phyloP scores from a whole-genome alignment of 176 grass and related monocot genomes.

The Phoenix roebelenii region DNA sequence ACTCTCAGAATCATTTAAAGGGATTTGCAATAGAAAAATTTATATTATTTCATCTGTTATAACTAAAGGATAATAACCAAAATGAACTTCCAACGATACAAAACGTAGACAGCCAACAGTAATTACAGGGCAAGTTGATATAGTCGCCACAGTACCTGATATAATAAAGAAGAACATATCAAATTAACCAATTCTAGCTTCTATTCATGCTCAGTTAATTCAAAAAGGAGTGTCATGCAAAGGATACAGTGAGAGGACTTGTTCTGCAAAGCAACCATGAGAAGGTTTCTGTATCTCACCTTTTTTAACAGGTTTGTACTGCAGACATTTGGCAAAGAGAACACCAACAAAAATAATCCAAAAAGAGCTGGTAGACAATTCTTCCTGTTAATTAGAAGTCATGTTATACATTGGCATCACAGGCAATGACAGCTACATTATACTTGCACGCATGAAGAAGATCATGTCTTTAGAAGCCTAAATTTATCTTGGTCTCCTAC shows the following conservation, averaged over 20 bases:
- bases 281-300: slow-evolving; percentile 21
- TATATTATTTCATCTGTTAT: neutral
- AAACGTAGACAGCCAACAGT: no score
- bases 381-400: slow-evolving; percentile 39
- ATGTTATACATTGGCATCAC: neutral
- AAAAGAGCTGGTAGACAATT: slow-evolving; percentile 38
- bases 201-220: neutral
- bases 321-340: slow-evolving; percentile 39
- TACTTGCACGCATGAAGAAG: neutral
- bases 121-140: no score
- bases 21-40: neutral
- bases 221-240: neutral
- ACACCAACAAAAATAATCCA: slow-evolving; percentile 38
- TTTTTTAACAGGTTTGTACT: slow-evolving; percentile 65
- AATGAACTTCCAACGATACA: no score
- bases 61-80: no score
- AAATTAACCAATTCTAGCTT: no score
- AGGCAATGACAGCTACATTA: neutral
- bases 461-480: no score
- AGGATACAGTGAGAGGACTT: neutral
- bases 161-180: no score
- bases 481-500: no score
- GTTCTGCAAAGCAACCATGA: neutral
- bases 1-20: neutral
- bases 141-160: no score